These are phyloP conservation scores for Erysimum pusillum DNA, from an alignment of 441 rosid genomes.

Conservation along the genomic window DNA sequence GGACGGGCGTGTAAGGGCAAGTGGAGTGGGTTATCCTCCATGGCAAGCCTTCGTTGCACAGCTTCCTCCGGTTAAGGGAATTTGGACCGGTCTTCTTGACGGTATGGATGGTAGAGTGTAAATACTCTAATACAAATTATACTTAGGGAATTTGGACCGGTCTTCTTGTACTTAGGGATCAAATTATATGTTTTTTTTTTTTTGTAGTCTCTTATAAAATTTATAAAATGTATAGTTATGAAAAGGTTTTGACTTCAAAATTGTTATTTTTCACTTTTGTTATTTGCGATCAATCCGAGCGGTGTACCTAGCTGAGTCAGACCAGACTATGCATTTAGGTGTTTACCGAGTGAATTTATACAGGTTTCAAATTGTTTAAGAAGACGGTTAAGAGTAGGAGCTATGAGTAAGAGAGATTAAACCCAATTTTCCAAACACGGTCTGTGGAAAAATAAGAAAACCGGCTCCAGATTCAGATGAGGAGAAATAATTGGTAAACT, in stretches of 20 bases:
- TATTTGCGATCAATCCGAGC: neutral
- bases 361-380: conserved; percentile 2
- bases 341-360: neutral
- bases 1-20: conserved; percentile 95
- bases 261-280: neutral
- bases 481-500: conserved; percentile 30
- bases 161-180: conserved; percentile 59
- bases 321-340: neutral
- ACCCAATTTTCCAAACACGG: neutral
- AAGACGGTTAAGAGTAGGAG: neutral
- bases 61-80: conserved; percentile 87
- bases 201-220: neutral
- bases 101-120: conserved; percentile 92
- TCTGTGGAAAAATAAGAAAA: neutral
- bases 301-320: neutral
- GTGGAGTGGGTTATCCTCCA: conserved; percentile 96
- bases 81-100: conserved; percentile 93
- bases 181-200: too few species aligned
- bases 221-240: conserved; percentile 14
- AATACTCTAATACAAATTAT: conserved; percentile 18
- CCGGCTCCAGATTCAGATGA: conserved; percentile 13
- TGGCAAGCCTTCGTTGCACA: conserved; percentile 97
- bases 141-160: conserved; percentile 95
- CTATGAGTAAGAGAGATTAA: neutral
- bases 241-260: neutral